Conservation (phyloP, 1,139 yeast species). For the Geotrichum histeridarum region DNA sequence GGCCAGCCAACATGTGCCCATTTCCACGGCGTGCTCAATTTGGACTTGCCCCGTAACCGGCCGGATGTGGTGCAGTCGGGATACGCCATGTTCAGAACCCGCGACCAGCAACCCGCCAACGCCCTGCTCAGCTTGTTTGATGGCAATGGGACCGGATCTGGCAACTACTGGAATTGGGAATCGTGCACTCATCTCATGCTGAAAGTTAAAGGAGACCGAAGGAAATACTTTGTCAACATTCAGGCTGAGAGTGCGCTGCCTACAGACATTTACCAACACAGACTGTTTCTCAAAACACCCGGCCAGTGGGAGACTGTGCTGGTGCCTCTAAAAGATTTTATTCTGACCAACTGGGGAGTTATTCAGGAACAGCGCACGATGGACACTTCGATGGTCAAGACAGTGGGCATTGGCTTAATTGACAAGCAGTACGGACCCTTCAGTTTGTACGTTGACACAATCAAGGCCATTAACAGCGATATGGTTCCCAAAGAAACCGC, state of each 20-base stretch:
- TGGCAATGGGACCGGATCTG: conserved; percentile 27
- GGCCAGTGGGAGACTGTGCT: conserved; percentile 83
- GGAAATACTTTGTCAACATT: conserved; percentile 72
- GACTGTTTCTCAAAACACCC: conserved; percentile 66
- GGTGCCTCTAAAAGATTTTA: conserved; percentile 72
- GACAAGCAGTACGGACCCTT: conserved; percentile 80
- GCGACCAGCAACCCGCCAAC: conserved; percentile 42
- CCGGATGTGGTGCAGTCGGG: conserved; percentile 71
- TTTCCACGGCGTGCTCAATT: conserved; percentile 67
- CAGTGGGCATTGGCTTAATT: conserved; percentile 73
- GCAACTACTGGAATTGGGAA: conserved; percentile 55
- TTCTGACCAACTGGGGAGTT: conserved; percentile 76
- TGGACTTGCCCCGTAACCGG: conserved; percentile 65
- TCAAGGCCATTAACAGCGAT: conserved; percentile 45
- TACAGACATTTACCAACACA: conserved; percentile 77
- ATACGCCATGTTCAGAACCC: conserved; percentile 82
- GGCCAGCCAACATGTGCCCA: conserved; percentile 27
- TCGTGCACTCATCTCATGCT: conserved; percentile 54
- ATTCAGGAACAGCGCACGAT: conserved; percentile 65
- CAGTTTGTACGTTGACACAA: conserved; percentile 64
- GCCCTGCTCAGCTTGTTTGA: conserved; percentile 30
- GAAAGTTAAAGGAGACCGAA: conserved; percentile 67
- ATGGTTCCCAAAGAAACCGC: neutral
- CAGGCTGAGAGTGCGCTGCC: conserved; percentile 76
- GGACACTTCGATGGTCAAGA: conserved; percentile 61